Conservation (phyloP, 306 rosid genomes). For the Fagus sylvatica region DNA sequence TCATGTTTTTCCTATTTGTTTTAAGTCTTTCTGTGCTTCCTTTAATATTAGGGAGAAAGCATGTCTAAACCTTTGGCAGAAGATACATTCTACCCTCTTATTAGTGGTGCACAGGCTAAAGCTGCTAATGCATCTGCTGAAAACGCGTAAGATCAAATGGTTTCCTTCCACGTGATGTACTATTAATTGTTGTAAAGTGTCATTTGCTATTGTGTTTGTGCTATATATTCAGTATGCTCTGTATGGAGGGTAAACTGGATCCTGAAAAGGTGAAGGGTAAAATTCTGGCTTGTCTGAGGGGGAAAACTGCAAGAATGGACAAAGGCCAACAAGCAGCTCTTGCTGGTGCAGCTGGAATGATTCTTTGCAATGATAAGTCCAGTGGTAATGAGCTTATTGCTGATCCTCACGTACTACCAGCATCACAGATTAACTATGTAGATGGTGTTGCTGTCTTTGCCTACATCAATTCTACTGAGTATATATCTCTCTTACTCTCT, state of each 20-base stretch:
- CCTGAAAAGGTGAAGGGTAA: slow-evolving; percentile 53
- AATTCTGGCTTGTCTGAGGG: slow-evolving; percentile 66
- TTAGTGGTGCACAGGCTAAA: slow-evolving; percentile 48
- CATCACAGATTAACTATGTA: slow-evolving; percentile 48
- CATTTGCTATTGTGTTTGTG: neutral
- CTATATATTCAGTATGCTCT: slow-evolving; percentile 31
- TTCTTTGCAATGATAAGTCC: slow-evolving; percentile 51
- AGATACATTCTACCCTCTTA: slow-evolving; percentile 54
- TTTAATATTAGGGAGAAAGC: slow-evolving; percentile 53
- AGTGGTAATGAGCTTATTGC: slow-evolving; percentile 37
- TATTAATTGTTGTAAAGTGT: neutral
- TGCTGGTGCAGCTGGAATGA: slow-evolving; percentile 79
- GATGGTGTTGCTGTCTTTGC: slow-evolving; percentile 45
- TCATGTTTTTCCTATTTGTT: neutral
- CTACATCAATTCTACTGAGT: slow-evolving; percentile 60
- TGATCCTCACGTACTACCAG: slow-evolving; percentile 60
- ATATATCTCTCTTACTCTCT: neutral
- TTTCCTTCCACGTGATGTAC: neutral
- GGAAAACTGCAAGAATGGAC: slow-evolving; percentile 36
- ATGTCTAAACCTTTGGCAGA: slow-evolving; percentile 37
- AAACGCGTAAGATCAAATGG: slow-evolving; percentile 48
- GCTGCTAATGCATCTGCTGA: slow-evolving; percentile 4
- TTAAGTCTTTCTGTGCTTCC: neutral
- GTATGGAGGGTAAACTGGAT: slow-evolving; percentile 46
- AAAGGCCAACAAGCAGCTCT: slow-evolving; percentile 49